Base-by-base conservation (phyloP, 495 filamentous ascomycete species). In the Podospora didyma region DNA sequence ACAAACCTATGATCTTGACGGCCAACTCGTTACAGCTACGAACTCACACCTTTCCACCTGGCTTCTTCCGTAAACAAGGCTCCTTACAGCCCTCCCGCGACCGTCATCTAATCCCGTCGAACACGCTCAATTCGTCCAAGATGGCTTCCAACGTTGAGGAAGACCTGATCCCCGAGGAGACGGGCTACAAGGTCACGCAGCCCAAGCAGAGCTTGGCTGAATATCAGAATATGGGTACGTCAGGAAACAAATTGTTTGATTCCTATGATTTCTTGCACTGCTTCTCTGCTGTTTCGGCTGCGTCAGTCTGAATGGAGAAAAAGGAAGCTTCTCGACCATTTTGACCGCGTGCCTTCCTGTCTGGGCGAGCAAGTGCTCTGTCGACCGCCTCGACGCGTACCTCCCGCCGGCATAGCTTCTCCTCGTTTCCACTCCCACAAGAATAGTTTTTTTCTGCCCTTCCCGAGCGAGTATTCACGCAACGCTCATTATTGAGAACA, bases 131-230 rank as follows among this genome's bases (percentile, higher is more conserved):
- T n/a, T 34, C 51, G 47, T 58, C 64, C 62, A 68, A 12, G 58
- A 95, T 95, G 91, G 74, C 88, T 53, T 82, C 84, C 62, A 75
- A 84, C 63, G n/a, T n/a, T n/a, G 87, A 96, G 0, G 90, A 96
- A 49, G 94, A 98, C 62, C 85, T 96, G 58, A 71, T 85, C 62
- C 89, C 93, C 67, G 85, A 90, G 76, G 96, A 90, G 56, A 86
- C 92, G 77, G 93, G 94, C 63, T 98, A 95, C 86, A 96, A 94
- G 82, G 86, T 97, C 61, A 91, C 91, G 61, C 90, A 96, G 82
- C 77, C 77, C 57, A 96, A 96, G 85, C 96, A 97, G 82, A 92
- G 89, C 57, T 80, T 98, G 61, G 86, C 90, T 54, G 90, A 96
- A 73, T 96, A 96, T 74, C 75, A 88, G 57, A 75, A 96, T 65